These are phyloP conservation scores for Saussurea involucrata DNA, from an alignment of 129 eudicot genomes.

Conservation along the genomic window DNA sequence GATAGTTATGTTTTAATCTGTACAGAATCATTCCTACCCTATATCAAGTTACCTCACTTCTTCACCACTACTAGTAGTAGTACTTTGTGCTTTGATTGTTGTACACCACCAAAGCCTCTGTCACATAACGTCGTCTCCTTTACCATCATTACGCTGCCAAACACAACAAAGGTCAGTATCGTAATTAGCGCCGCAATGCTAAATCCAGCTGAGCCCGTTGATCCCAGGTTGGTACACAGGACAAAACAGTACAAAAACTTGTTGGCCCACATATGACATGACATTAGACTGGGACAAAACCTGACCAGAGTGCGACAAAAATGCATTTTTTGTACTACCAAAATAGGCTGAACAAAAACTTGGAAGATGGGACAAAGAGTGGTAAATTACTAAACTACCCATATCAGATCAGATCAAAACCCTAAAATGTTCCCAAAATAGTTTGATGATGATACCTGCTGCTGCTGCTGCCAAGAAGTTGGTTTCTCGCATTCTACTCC, in stretches of 20 bases:
- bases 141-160: constrained; percentile 15
- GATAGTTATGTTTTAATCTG: constrained; percentile 36
- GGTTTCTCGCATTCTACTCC: constrained; percentile 31
- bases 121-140: constrained; percentile 13
- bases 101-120: not conserved
- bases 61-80: not conserved
- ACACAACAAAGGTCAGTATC: not conserved
- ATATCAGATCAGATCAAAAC: not conserved
- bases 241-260: constrained; percentile 16
- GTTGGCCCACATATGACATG: not conserved
- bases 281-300: not conserved
- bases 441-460: constrained; percentile 20
- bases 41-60: constrained; percentile 29
- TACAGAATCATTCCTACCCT: constrained; percentile 44
- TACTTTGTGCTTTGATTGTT: constrained; percentile 8
- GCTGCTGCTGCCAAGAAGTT: constrained; percentile 35
- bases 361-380: not conserved
- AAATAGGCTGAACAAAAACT: not conserved
- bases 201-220: constrained; percentile 62
- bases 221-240: constrained; percentile 36
- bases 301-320: no score
- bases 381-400: not conserved
- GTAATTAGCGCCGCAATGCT: constrained; percentile 47
- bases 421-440: constrained; percentile 6
- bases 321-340: not conserved